Conservation (phyloP, 2,329 filamentous ascomycete species). For the Pezicula carpinea region DNA sequence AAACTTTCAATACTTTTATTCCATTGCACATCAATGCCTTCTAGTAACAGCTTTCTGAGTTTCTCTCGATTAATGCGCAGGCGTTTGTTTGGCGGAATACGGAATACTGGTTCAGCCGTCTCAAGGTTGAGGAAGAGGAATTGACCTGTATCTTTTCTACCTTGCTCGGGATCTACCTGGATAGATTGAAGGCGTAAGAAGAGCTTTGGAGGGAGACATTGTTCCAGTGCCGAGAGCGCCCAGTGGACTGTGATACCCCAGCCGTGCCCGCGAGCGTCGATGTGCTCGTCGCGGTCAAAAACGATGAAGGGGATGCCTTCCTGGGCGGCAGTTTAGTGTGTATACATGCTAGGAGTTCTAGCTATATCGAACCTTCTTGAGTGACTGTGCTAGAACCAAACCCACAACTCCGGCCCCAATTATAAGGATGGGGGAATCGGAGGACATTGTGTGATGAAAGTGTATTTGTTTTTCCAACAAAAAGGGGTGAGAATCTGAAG, state of each 20-base stretch:
- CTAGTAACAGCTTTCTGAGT: constrained; percentile 40
- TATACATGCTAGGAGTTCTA: neutral
- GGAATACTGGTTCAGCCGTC: constrained; percentile 41
- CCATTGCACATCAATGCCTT: constrained; percentile 43
- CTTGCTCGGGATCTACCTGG: constrained; percentile 49
- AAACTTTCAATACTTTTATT: constrained; percentile 32
- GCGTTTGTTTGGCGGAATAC: constrained; percentile 38
- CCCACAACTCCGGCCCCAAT: constrained; percentile 31
- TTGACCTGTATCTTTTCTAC: constrained; percentile 39
- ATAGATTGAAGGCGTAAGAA: constrained; percentile 41
- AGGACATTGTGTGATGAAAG: neutral
- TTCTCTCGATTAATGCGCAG: constrained; percentile 44
- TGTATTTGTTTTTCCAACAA: no score
- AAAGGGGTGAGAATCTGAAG: no score
- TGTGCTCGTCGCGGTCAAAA: constrained; percentile 49
- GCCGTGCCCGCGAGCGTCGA: constrained; percentile 44
- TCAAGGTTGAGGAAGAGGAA: constrained; percentile 54
- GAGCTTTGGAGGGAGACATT: constrained; percentile 45
- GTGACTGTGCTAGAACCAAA: constrained; percentile 28
- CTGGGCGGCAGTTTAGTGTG: neutral
- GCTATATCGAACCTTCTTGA: constrained; percentile 12
- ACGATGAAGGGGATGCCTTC: constrained; percentile 43
- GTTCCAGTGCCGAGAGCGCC: constrained; percentile 48
- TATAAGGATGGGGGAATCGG: constrained; percentile 20
- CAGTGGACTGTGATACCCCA: constrained; percentile 64